These are phyloP conservation scores for Aspergillus caelatus DNA, from an alignment of 2,329 filamentous ascomycete genomes.

Conservation along the genomic window DNA sequence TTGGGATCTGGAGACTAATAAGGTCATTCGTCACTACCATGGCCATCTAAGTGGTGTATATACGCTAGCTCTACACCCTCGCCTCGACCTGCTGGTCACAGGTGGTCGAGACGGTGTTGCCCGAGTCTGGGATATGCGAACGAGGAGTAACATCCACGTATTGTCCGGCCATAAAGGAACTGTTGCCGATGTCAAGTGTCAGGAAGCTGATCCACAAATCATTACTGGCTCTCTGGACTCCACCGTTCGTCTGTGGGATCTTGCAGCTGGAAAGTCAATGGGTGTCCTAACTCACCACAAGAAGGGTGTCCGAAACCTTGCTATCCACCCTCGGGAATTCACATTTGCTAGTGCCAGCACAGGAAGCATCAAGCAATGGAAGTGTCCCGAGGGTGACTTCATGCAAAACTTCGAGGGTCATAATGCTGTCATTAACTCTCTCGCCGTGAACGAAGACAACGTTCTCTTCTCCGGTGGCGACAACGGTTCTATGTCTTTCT, in stretches of 20 bases:
- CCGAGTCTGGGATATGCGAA: slow-evolving; percentile 98
- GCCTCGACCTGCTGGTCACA: slow-evolving; percentile 90
- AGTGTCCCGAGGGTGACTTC: slow-evolving; percentile 94
- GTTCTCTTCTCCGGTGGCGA: slow-evolving; percentile 94
- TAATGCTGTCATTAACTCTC: slow-evolving; percentile 92
- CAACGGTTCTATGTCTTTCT: slow-evolving; percentile 95
- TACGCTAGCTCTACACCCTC: slow-evolving; percentile 88
- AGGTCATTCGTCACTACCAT: slow-evolving; percentile 96
- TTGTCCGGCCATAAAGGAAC: slow-evolving; percentile 88
- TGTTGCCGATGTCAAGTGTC: slow-evolving; percentile 84
- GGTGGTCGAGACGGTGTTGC: slow-evolving; percentile 93
- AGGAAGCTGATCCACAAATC: slow-evolving; percentile 95
- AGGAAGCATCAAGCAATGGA: slow-evolving; percentile 98
- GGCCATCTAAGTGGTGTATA: slow-evolving; percentile 96
- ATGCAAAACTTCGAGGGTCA: slow-evolving; percentile 99
- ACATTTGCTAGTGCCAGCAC: slow-evolving; percentile 94
- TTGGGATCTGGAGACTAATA: slow-evolving; percentile 99
- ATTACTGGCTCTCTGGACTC: slow-evolving; percentile 91
- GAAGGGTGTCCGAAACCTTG: slow-evolving; percentile 86
- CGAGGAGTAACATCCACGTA: slow-evolving; percentile 92
- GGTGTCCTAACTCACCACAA: slow-evolving; percentile 97
- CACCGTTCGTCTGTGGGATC: slow-evolving; percentile 90
- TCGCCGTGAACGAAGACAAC: slow-evolving; percentile 92
- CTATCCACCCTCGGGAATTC: slow-evolving; percentile 87
- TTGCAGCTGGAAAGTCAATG: slow-evolving; percentile 95